A percentile compares a stretch with the other conserved stretches of the same genome.
These are phyloP conservation scores for Pseudotsuga menziesii DNA, from an alignment of 75 land plant genomes.

Conservation along the genomic window DNA sequence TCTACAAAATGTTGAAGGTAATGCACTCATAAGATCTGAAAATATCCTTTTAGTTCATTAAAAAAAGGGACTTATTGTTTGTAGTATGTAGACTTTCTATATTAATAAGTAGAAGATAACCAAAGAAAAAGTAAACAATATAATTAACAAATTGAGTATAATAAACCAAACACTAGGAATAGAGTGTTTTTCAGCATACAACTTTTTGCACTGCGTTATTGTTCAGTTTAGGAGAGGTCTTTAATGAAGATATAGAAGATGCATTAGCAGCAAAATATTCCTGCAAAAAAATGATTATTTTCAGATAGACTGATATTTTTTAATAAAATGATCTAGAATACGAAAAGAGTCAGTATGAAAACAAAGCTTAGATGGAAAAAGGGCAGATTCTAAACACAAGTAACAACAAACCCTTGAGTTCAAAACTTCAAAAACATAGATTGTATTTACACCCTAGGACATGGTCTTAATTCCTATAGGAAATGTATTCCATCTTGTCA, in stretches of 20 bases:
- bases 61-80: too few species aligned
- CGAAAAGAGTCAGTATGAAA: too few species aligned
- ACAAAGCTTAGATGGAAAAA: not conserved
- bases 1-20: not conserved
- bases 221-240: slow-evolving; percentile 71
- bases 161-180: not conserved
- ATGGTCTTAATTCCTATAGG: too few species aligned
- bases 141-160: not conserved
- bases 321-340: too few species aligned
- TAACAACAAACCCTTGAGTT: not conserved
- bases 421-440: not conserved
- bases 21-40: not conserved
- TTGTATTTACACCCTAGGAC: not conserved
- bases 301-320: not conserved
- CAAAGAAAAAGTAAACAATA: not conserved
- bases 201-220: slow-evolving; percentile 73
- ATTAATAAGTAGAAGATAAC: not conserved
- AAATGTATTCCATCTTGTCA: too few species aligned
- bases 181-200: slow-evolving; percentile 34
- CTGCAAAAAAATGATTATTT: slow-evolving; percentile 40
- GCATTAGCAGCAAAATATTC: slow-evolving; percentile 74
- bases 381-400: not conserved
- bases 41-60: not conserved
- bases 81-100: not conserved
- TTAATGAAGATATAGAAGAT: slow-evolving; percentile 70